Base-by-base conservation (phyloP, 1,139 yeast species). In the Yamadazyma taylorii region DNA sequence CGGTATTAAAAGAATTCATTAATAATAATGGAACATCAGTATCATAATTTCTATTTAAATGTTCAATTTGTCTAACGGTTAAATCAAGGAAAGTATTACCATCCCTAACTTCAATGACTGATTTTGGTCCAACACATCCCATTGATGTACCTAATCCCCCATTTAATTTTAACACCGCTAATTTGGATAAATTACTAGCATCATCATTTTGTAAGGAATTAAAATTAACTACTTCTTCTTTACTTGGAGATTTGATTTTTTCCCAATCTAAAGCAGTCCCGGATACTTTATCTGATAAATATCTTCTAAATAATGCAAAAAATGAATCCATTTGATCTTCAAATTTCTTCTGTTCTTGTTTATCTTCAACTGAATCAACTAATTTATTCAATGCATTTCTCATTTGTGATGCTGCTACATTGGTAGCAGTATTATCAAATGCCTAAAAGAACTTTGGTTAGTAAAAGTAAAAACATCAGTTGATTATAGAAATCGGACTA, bases 61-160 rank as follows among this genome's bases (percentile, higher is more conserved):
- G 87, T 69, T 94, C 98, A 55, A 92, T 90, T 70, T 92, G 98
- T 63, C 98, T 85, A 29, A 92, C 98, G 34, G 96, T 77, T 54
- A 92, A 78, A 63, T 92, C 98, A 63, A 92, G 78, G 65, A 92
- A 92, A 28, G 97, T 85, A 76, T 92, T 94, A 46, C 98, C 98
- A 53, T 92, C 98, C 63, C 98, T 84, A 36, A 92, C 98, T 69
- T 92, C 98, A 61, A 92, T 94, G 49, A 92, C 95, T 16, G 96
- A 86, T 66, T 92, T 92, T 46, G 98, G 98, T 41, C 98, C 98
- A 47, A 92, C 97, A 71, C 98, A 94, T 40, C 98, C 98, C 98
- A 92, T 92, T 12, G 98, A 90, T 26, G 98, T 92, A 60, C 98
- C 98, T 52, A 92, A 76, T 36, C 98, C 98, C 73, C 98, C 98